Evolutionary conservation across 495 filamentous ascomycete genomes (phyloP).

Genomic region (Hypoxylon intermedium): DNA sequence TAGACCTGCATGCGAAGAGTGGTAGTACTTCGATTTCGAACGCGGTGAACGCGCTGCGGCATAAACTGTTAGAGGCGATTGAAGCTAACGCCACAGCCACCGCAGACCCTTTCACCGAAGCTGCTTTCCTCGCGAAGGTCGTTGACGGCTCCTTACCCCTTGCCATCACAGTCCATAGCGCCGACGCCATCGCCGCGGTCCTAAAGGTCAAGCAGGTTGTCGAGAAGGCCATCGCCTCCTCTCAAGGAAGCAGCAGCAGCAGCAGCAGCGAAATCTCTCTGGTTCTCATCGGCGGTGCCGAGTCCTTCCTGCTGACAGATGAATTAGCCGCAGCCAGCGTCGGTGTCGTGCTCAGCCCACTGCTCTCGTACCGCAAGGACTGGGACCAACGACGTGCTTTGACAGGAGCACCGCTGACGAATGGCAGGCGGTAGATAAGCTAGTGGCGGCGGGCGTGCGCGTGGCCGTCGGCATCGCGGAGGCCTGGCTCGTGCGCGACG

Average conservation of each 20-base stretch:
- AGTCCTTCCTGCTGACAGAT: constrained; percentile 55
- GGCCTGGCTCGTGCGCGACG: constrained; percentile 57
- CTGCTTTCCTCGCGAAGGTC: constrained; percentile 48
- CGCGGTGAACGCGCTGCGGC: constrained; percentile 47
- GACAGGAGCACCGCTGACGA: constrained; percentile 59
- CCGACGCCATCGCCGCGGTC: constrained; percentile 51
- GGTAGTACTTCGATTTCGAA: constrained; percentile 51
- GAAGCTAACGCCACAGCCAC: constrained; percentile 34
- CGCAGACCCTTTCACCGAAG: constrained; percentile 49
- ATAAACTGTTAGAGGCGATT: constrained; percentile 52
- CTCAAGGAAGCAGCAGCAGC: constrained; percentile 8
- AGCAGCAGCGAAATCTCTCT: constrained; percentile 43
- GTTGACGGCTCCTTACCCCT: constrained; percentile 47
- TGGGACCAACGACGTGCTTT: constrained; percentile 60
- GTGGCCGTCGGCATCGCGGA: constrained; percentile 56
- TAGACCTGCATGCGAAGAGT: constrained; percentile 44
- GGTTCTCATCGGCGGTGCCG: constrained; percentile 57
- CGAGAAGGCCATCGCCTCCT: constrained; percentile 38
- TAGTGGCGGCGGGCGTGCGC: constrained; percentile 54
- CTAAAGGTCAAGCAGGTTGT: constrained; percentile 50
- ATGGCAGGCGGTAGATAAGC: constrained; percentile 55
- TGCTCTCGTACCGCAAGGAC: constrained; percentile 47
- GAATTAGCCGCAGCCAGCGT: constrained; percentile 54
- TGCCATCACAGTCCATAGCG: constrained; percentile 54
- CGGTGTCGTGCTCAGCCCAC: constrained; percentile 57